phyloP scores from a whole-genome alignment of 441 rosid species.

The Monsonia emarginata region DNA sequence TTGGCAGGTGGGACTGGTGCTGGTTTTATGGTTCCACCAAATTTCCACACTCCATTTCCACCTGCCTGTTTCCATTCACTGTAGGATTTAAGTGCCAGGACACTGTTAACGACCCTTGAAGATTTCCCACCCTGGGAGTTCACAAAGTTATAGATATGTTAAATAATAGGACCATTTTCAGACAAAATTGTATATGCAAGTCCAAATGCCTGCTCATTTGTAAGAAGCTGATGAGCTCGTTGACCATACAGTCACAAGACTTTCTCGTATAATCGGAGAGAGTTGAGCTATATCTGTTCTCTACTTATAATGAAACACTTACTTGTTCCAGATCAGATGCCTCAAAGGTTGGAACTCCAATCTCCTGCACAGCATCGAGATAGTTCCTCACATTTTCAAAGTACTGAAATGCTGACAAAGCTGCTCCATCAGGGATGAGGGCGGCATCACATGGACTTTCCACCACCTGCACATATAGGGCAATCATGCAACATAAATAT shows the following conservation, averaged over 20 bases:
- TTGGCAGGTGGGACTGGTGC: conserved; percentile 43
- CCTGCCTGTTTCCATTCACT: conserved; percentile 82
- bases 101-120: conserved; percentile 70
- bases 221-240: background rate
- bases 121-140: conserved; percentile 79
- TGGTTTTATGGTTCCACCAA: conserved; percentile 70
- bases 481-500: background rate
- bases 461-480: conserved; percentile 51
- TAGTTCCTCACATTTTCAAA: conserved; percentile 93
- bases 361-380: conserved; percentile 69
- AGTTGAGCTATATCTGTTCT: too few relatives aligned
- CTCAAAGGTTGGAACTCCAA: conserved; percentile 83
- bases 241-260: background rate
- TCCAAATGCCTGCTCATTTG: background rate
- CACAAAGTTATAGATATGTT: background rate
- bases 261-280: too few relatives aligned
- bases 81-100: conserved; percentile 77
- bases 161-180: background rate
- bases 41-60: conserved; percentile 83
- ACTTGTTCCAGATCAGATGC: conserved; percentile 98
- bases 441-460: conserved; percentile 77
- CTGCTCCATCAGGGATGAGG: conserved; percentile 83
- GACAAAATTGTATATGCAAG: background rate
- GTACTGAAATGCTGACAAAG: conserved; percentile 88
- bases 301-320: conserved; percentile 11